Base-by-base conservation (phyloP, 345 rosid genomes). In the Eucalyptus pauciflora region DNA sequence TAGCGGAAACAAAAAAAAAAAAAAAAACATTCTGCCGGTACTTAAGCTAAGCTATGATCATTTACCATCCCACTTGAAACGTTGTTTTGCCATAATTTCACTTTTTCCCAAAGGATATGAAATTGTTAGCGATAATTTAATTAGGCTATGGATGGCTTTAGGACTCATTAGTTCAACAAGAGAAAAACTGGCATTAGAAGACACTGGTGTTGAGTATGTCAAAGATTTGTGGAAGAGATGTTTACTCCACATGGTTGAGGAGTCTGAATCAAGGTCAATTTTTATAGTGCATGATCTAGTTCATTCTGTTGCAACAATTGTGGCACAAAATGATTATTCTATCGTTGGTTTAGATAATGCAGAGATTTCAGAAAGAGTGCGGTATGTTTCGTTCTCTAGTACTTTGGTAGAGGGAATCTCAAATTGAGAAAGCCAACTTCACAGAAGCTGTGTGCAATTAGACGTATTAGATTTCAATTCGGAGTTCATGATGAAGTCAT, bases 1-100 rank as follows among this genome's bases (percentile, higher is more conserved):
- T 4, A 8, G 0, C 5, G 24, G 25, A 69, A 69, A 10, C 2
- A 0, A 0, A 67, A 1, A 0, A 15, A 4, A 1, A 0, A 0
- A 67, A 1, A 0, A 15, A 4, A 1, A 67, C 24, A 16, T 31
- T 33, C 0, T 69, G 24, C 43, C 45, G 3, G 43, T 33, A 16
- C 4, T 69, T 33, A 33, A 33, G 80, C 80, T 69, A 0, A 69
- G 80, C 0, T 69, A 9, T 3, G 80, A 69, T 69, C 80, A 69
- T 69, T 33, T 69, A 69, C 80, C 45, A 17, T 33, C 4, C 13
- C 45, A 69, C 80, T 69, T 69, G 45, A 69, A 69, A 69, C 1
- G 45, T 17, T 8, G 80, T 17, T 69, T 69, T 33, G 13, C 80
- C 24, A 8, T 0, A 33, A 0, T 69, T 2, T 69, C 80, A 33